Evolutionary conservation across 2,329 filamentous ascomycete species (phyloP).

Genomic region (Phialophora verrucosa): DNA sequence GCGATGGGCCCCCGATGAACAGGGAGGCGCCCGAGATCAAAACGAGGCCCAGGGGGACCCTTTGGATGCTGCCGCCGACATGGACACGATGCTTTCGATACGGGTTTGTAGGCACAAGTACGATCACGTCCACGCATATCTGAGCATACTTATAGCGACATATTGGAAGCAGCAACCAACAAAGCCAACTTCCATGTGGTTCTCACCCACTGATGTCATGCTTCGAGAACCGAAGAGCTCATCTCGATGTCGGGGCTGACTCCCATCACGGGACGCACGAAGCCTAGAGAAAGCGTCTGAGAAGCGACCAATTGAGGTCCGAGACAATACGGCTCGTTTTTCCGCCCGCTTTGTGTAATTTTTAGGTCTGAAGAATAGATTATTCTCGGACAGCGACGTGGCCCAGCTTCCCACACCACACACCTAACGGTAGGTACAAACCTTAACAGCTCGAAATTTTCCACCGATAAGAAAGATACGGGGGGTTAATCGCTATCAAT

Average conservation of each 20-base stretch:
- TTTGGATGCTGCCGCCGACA: neutral
- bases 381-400: constrained; percentile 11
- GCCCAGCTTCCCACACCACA: neutral
- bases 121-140: neutral
- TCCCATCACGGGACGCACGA: neutral
- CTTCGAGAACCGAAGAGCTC: neutral
- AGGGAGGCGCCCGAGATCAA: constrained; percentile 13
- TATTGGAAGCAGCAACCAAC: neutral
- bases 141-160: neutral
- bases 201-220: constrained; percentile 7
- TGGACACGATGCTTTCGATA: neutral
- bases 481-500: neutral
- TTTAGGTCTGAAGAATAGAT: neutral
- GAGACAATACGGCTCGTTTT: neutral
- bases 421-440: neutral
- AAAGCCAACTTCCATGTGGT: neutral
- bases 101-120: neutral
- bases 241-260: neutral
- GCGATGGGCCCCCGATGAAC: constrained; percentile 1
- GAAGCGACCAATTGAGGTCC: neutral
- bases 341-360: neutral
- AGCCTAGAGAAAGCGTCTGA: constrained; percentile 1
- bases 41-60: neutral
- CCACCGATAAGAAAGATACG: neutral
- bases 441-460: neutral